Base-by-base conservation (phyloP, 78 protist species). In the Dictyostelium brefeldianum region DNA sequence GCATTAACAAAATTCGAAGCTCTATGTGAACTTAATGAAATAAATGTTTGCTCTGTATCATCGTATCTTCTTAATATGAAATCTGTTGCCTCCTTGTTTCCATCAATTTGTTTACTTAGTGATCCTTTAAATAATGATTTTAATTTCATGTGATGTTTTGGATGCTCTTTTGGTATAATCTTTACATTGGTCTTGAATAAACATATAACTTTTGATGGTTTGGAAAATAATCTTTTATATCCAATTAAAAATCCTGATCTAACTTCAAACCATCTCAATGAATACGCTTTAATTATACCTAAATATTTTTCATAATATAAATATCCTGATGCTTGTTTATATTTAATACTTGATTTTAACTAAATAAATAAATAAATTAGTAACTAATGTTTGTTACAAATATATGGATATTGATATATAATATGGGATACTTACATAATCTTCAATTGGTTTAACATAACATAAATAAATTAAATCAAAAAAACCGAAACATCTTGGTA, bases 361-460 rank as follows among this genome's bases (percentile, higher is more conserved):
- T n/a, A n/a, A 67, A 67, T 18, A 67, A 25, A 18, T 31, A 67
- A 67, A 67, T 18, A 31, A 67, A 67, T 14, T n/a, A 10, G 5
- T 59, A 59, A n/a, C 10, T n/a, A 59, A 12, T n/a, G 67, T n/a
- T n/a, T 59, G 9, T n/a, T 59, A 12, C 18, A 9, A 48, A 20
- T 14, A 12, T 59, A 14, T n/a, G 11, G 4, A 18, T 11, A n/a
- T n/a, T n/a, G n/a, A n/a, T n/a, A n/a, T n/a, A n/a, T n/a, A n/a
- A n/a, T n/a, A n/a, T n/a, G n/a, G n/a, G n/a, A n/a, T 22, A 50
- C n/a, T n/a, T n/a, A 82, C 80, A 87, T 87, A 53, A 47, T 54
- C 81, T 87, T 87, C 93, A 53, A 87, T 77, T 31, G 93, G 93
- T 65, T 87, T 87, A 65, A 87, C 78, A 17, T 75, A 87, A 51